These are phyloP conservation scores for Thalassiosira exigua DNA, from an alignment of 352 stramenopile genomes.

Conservation along the genomic window DNA sequence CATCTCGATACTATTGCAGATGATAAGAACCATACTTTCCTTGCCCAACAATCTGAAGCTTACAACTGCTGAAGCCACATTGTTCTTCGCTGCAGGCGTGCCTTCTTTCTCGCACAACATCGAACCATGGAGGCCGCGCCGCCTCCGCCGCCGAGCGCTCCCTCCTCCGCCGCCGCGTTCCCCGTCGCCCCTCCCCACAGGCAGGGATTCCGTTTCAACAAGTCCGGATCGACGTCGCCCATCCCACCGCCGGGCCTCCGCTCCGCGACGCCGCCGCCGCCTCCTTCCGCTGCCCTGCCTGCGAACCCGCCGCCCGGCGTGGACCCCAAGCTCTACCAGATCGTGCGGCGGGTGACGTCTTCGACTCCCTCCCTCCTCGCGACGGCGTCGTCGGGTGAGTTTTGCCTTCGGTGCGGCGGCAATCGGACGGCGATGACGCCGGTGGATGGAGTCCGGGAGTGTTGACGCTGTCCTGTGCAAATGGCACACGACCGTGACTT, in stretches of 20 bases:
- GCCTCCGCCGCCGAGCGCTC: background rate
- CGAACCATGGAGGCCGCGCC: background rate
- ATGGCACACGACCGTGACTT: too few relatives aligned
- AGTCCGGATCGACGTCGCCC: slow-evolving; percentile 43
- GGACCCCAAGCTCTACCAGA: slow-evolving; percentile 55
- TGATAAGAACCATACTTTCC: too few relatives aligned
- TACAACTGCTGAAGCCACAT: too few relatives aligned
- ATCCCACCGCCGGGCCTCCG: slow-evolving; percentile 25
- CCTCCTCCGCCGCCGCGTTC: background rate
- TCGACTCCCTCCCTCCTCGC: slow-evolving; percentile 42
- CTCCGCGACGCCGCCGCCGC: background rate
- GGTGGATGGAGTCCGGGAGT: too few relatives aligned
- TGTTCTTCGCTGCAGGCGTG: too few relatives aligned
- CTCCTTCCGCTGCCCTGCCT: too few relatives aligned
- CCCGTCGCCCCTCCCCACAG: too few relatives aligned
- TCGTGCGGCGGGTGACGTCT: slow-evolving; percentile 39
- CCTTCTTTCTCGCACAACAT: too few relatives aligned
- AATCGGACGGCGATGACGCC: too few relatives aligned
- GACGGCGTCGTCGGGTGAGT: background rate
- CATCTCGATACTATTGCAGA: too few relatives aligned
- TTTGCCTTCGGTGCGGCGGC: background rate
- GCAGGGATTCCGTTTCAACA: slow-evolving; percentile 53
- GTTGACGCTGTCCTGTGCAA: too few relatives aligned
- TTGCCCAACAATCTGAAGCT: too few relatives aligned
- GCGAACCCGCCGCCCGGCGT: slow-evolving; percentile 10